These are phyloP conservation scores for Verruconis gallopava DNA, from an alignment of 2,329 filamentous ascomycete genomes.

Conservation along the genomic window DNA sequence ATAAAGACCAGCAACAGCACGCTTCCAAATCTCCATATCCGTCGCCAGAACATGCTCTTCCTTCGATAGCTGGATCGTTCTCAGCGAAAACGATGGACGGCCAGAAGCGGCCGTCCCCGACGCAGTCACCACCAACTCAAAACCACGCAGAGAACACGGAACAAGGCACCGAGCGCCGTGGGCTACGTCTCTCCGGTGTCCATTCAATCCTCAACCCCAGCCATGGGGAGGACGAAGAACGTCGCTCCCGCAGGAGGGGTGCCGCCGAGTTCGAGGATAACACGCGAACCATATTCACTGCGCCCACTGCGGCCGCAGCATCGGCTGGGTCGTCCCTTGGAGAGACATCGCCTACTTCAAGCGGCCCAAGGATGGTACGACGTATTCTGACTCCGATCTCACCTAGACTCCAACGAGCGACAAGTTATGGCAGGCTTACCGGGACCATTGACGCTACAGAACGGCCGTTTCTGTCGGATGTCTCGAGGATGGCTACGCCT, in stretches of 20 bases:
- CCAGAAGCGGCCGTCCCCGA: not conserved
- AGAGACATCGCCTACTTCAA: constrained; percentile 16
- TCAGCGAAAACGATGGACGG: not conserved
- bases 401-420: constrained; percentile 36
- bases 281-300: not conserved
- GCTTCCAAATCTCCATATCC: not conserved
- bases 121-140: not conserved
- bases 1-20: not conserved
- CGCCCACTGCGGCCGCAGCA: not conserved
- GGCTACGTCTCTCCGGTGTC: constrained; percentile 23
- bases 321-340: too few relatives aligned
- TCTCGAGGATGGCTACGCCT: constrained; percentile 28
- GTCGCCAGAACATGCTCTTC: not conserved
- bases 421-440: constrained; percentile 34
- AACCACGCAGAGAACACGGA: not conserved
- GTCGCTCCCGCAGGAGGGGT: constrained; percentile 26
- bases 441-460: constrained; percentile 37
- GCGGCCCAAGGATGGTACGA: constrained; percentile 22
- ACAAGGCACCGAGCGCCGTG: constrained; percentile 14
- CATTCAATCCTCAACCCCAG: constrained; percentile 34
- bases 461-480: constrained; percentile 33
- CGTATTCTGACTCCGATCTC: constrained; percentile 47
- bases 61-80: not conserved
- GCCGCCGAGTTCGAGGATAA: constrained; percentile 29
- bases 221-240: constrained; percentile 22